Percentiles rank a stretch among this genome's conserved stretches.
Evolutionary conservation across 345 rosid species (phyloP).

Genomic region (Syzygium jambos): DNA sequence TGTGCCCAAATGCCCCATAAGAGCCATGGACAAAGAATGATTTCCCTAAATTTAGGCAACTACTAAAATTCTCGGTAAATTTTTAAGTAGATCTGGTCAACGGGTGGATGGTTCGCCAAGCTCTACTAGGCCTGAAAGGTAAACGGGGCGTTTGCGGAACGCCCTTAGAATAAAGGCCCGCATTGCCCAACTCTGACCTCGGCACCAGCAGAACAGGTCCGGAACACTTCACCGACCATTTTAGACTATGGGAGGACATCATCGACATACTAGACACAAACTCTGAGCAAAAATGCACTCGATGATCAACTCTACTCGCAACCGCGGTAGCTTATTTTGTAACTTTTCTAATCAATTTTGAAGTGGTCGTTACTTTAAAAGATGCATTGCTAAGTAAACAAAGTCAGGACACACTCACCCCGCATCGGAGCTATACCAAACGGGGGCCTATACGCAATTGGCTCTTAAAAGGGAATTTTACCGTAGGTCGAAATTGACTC

Average conservation of each 20-base stretch:
- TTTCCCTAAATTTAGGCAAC: neutral
- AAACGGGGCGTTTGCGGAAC: neutral
- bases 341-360: neutral
- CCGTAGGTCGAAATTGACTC: neutral
- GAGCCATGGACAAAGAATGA: neutral
- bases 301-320: neutral
- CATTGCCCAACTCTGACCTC: neutral
- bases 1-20: neutral
- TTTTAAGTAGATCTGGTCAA: neutral
- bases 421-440: neutral
- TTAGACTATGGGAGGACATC: neutral
- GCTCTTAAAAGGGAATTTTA: neutral
- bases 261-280: neutral
- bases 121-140: neutral
- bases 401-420: neutral
- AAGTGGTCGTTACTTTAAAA: neutral
- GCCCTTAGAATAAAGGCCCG: neutral
- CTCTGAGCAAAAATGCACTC: neutral
- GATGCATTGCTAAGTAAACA: neutral
- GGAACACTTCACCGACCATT: neutral
- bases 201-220: no score
- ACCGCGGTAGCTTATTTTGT: neutral
- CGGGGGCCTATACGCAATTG: neutral
- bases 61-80: neutral
- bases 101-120: neutral